Evolutionary conservation across 306 rosid species (phyloP).

Genomic region (Notholithocarpus densiflorus): DNA sequence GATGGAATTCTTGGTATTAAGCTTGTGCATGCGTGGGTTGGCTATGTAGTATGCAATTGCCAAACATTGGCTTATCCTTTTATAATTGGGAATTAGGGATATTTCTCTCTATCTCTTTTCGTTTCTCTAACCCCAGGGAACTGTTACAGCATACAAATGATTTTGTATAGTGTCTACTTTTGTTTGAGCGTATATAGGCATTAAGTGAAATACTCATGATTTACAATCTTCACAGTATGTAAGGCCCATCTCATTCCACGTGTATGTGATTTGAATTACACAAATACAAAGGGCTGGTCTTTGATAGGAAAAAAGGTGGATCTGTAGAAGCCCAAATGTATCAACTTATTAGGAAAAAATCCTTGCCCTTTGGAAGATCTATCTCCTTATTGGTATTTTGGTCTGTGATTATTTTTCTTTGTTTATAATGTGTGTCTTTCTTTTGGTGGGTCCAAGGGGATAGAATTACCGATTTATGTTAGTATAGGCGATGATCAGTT

Average conservation of each 20-base stretch:
- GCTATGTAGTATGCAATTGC: not conserved
- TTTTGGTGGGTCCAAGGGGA: not conserved
- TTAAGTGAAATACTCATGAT: not conserved
- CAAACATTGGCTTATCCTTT: no score
- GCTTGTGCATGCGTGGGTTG: not conserved
- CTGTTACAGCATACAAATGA: no score
- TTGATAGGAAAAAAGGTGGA: no score
- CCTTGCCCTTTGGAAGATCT: no score
- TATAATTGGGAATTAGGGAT: not conserved
- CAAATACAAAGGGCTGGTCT: no score
- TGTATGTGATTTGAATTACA: not conserved
- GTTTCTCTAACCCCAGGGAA: not conserved
- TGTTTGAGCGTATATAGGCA: no score
- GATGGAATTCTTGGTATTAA: not conserved
- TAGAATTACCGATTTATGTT: not conserved
- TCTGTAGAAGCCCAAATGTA: no score
- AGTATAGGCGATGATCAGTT: not conserved
- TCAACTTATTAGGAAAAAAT: no score
- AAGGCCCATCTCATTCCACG: not conserved
- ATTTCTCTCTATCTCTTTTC: not conserved
- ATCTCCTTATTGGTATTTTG: not conserved
- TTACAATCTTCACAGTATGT: not conserved
- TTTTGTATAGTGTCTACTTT: no score
- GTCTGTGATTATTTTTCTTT: not conserved
- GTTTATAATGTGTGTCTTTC: not conserved